Conservation (phyloP, 2,329 filamentous ascomycete genomes). For the Plectosphaerella plurivora region DNA sequence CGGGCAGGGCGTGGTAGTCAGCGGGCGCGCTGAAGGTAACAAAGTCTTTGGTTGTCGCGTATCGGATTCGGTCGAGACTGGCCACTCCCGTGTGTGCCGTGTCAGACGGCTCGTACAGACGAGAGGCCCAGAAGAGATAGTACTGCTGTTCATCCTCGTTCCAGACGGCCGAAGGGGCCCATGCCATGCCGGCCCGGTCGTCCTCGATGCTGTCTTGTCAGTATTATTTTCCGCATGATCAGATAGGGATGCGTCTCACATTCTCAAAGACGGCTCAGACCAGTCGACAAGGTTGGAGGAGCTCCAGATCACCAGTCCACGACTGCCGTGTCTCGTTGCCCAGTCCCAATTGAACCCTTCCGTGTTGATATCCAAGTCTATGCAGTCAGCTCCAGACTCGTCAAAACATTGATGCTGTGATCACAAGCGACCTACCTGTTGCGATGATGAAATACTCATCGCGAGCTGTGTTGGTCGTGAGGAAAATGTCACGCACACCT, state of each 20-base stretch:
- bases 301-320: constrained; percentile 29
- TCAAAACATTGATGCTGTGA: background rate
- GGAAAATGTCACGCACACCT: constrained; percentile 28
- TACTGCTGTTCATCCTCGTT: constrained; percentile 30
- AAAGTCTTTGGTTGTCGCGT: constrained; percentile 47
- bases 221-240: background rate
- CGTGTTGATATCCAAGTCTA: constrained; percentile 29
- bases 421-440: constrained; percentile 20
- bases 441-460: constrained; percentile 29
- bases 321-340: constrained; percentile 28
- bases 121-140: constrained; percentile 43
- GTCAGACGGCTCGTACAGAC: constrained; percentile 37
- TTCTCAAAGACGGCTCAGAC: constrained; percentile 19
- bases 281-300: constrained; percentile 28
- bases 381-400: background rate
- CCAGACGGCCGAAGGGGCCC: constrained; percentile 32
- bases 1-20: constrained; percentile 35
- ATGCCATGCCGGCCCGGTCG: constrained; percentile 29
- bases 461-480: constrained; percentile 24
- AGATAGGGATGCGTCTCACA: constrained; percentile 7
- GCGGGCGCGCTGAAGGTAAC: constrained; percentile 37
- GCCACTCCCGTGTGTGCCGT: constrained; percentile 37
- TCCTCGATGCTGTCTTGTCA: constrained; percentile 20
- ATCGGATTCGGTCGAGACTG: constrained; percentile 37
- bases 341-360: constrained; percentile 28